These are phyloP conservation scores for Rauvolfia tetraphylla DNA, from an alignment of 257 asterid genomes.

Conservation along the genomic window DNA sequence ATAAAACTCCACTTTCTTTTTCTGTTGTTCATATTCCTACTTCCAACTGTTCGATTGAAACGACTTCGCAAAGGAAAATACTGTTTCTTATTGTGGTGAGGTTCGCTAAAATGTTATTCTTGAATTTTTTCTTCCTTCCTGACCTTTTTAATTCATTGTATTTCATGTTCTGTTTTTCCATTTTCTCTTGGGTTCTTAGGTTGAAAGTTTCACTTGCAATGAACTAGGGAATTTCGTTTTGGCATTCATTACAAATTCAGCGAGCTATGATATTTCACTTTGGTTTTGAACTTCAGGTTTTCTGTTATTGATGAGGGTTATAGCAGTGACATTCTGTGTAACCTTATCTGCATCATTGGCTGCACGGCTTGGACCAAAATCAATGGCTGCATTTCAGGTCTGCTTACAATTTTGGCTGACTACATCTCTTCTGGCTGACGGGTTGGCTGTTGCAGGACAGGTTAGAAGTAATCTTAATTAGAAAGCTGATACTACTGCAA, in stretches of 20 bases:
- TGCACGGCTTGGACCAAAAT: constrained; percentile 61
- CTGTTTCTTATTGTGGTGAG: neutral
- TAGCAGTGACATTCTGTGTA: constrained; percentile 72
- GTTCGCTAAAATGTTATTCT: too few species aligned
- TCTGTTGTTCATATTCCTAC: too few species aligned
- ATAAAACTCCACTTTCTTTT: too few species aligned
- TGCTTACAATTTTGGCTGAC: constrained; percentile 81
- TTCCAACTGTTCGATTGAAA: too few species aligned
- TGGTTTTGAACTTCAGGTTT: constrained; percentile 34
- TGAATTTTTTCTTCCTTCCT: too few species aligned
- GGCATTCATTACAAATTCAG: neutral
- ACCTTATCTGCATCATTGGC: constrained; percentile 75
- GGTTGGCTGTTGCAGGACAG: constrained; percentile 82
- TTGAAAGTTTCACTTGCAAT: neutral
- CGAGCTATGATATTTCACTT: neutral
- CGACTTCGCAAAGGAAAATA: neutral
- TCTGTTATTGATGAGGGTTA: constrained; percentile 57
- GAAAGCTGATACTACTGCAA: neutral
- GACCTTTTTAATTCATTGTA: too few species aligned
- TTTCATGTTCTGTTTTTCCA: too few species aligned
- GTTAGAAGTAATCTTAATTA: constrained; percentile 21
- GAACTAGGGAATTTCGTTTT: neutral
- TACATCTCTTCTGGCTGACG: constrained; percentile 76
- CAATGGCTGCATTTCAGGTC: constrained; percentile 84
- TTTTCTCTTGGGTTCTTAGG: too few species aligned